phyloP scores from a whole-genome alignment of 1,284 basidiomycete genomes.

The Malassezia restricta region DNA sequence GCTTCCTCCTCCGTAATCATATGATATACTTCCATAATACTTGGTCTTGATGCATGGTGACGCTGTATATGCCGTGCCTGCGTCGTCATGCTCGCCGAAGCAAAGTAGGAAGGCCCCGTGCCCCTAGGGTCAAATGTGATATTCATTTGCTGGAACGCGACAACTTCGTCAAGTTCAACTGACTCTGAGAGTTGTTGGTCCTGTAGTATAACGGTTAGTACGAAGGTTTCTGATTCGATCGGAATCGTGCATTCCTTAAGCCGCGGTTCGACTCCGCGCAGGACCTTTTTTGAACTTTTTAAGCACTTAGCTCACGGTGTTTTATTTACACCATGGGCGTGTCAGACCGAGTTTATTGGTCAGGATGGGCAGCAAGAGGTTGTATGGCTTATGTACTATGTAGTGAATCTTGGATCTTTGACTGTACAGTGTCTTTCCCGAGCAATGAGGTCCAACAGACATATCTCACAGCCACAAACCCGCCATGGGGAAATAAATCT shows the following conservation, averaged over 20 bases:
- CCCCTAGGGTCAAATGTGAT: background rate
- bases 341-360: too few relatives aligned
- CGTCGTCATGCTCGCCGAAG: background rate
- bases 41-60: background rate
- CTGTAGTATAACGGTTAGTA: slow-evolving; percentile 21
- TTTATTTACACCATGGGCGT: too few relatives aligned
- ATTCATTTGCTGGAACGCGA: background rate
- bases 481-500: too few relatives aligned
- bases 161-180: background rate
- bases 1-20: slow-evolving; percentile 3
- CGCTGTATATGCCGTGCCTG: background rate
- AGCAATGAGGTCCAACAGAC: too few relatives aligned
- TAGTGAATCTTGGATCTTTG: too few relatives aligned
- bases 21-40: slow-evolving; percentile 7
- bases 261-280: slow-evolving; percentile 14
- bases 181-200: background rate
- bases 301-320: too few relatives aligned
- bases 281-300: slow-evolving; percentile 5
- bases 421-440: too few relatives aligned
- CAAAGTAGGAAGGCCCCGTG: background rate
- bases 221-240: slow-evolving; percentile 18
- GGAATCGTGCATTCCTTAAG: slow-evolving; percentile 16
- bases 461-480: too few relatives aligned
- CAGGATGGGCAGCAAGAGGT: too few relatives aligned
- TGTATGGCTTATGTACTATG: too few relatives aligned